phyloP scores from a whole-genome alignment of 768 basidiomycete genomes.

The Dioszegia aurantiaca region DNA sequence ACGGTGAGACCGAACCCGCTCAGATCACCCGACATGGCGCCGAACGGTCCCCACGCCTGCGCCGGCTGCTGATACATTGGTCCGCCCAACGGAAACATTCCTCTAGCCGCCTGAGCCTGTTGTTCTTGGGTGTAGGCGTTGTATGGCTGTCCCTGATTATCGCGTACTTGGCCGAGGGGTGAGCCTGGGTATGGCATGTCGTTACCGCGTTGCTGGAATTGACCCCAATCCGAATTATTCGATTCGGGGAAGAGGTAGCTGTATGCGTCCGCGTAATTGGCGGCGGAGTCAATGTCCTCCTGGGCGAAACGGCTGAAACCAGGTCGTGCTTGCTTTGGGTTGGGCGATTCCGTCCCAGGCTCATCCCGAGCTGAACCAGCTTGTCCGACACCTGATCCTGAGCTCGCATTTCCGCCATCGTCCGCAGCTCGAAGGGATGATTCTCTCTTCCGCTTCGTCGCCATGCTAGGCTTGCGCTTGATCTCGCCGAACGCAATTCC shows the following conservation, averaged over 20 bases:
- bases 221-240: conserved; percentile 9
- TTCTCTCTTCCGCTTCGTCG: conserved; percentile 25
- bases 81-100: conserved; percentile 2
- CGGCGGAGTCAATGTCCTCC: not conserved
- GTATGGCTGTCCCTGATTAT: not conserved
- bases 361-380: not conserved
- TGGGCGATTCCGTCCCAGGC: not conserved
- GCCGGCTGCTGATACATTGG: not conserved
- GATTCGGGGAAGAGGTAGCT: conserved; percentile 38
- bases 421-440: conserved; percentile 7
- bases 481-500: conserved; percentile 29
- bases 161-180: conserved; percentile 1
- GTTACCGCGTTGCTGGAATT: not conserved
- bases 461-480: conserved; percentile 11
- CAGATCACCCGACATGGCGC: conserved; percentile 11
- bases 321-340: not conserved
- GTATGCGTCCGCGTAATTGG: conserved; percentile 20
- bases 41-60: conserved; percentile 6
- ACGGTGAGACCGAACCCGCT: conserved; percentile 14
- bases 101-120: conserved; percentile 2
- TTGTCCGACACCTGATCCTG: not conserved
- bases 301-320: not conserved
- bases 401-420: not conserved
- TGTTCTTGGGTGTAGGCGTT: conserved; percentile 1
- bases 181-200: not conserved